Conservation (phyloP, 305 asterid genomes). For the Solanum chacoense region DNA sequence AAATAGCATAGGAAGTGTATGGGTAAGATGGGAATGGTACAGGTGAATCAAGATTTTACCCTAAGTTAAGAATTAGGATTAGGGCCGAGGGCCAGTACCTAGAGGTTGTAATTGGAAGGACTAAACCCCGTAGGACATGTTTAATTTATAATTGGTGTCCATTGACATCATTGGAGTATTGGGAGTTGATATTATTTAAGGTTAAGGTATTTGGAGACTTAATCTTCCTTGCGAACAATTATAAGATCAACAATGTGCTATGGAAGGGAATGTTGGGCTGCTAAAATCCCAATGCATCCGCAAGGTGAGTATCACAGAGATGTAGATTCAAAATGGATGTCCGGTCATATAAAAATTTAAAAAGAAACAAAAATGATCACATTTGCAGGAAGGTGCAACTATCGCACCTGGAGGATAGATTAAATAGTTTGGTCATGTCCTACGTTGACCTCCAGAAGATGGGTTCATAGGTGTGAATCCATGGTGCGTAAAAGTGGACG, state of each 20-base stretch:
- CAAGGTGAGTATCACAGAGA: not conserved
- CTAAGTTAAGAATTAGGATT: not conserved
- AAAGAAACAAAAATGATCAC: not conserved
- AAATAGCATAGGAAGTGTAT: not conserved
- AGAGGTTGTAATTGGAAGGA: not conserved
- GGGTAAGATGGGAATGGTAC: not conserved
- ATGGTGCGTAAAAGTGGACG: not conserved
- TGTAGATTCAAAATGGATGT: not conserved
- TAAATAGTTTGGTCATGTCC: not conserved
- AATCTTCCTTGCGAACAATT: not conserved
- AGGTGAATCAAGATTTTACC: not conserved
- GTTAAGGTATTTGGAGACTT: not conserved
- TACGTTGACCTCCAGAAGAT: not conserved
- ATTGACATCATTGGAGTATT: not conserved
- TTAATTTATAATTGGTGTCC: not conserved
- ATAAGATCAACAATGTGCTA: not conserved
- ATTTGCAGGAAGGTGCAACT: not conserved
- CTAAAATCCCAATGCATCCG: not conserved
- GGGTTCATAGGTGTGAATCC: not conserved
- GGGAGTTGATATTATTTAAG: not conserved
- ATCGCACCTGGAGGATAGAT: not conserved
- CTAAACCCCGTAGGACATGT: not conserved
- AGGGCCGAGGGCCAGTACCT: too few species aligned
- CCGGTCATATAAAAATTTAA: not conserved
- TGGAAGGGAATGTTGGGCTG: not conserved